phyloP scores from a whole-genome alignment of 768 basidiomycete species.

The Boletales sp. region DNA sequence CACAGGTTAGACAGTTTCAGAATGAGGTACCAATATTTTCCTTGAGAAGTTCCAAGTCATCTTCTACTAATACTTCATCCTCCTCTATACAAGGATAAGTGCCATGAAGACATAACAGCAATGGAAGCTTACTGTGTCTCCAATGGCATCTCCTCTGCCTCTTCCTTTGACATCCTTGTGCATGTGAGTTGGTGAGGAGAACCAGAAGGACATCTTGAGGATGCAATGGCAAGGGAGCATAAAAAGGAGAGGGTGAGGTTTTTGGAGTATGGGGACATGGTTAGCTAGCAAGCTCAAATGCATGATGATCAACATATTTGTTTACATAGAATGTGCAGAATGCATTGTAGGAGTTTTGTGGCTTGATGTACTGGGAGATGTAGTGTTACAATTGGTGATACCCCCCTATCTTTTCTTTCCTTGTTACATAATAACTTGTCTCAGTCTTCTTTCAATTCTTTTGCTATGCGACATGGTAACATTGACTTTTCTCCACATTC shows the following conservation, averaged over 20 bases:
- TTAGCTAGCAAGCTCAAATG: not conserved
- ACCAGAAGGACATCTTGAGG: too few species aligned
- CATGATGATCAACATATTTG: not conserved
- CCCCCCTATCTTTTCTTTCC: too few species aligned
- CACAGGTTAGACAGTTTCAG: constrained; percentile 68
- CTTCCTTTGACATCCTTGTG: constrained; percentile 37
- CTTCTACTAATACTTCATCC: constrained; percentile 76
- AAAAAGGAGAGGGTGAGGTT: too few species aligned
- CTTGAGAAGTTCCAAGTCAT: constrained; percentile 77
- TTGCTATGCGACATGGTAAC: too few species aligned
- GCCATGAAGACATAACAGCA: constrained; percentile 3
- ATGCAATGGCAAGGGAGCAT: too few species aligned
- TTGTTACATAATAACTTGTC: too few species aligned
- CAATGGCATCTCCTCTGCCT: constrained; percentile 64
- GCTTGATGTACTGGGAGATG: not conserved
- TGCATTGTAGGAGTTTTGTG: constrained; percentile 4
- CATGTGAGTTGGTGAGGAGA: too few species aligned
- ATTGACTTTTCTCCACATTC: too few species aligned
- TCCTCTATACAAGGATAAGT: constrained; percentile 32
- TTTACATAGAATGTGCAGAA: constrained; percentile 15
- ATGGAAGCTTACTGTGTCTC: constrained; percentile 41
- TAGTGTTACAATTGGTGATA: too few species aligned
- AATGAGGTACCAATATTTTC: constrained; percentile 85
- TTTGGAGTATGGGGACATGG: too few species aligned
- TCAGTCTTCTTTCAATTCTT: too few species aligned